phyloP scores from a whole-genome alignment of 2,329 filamentous ascomycete species.

The Sclerotinia glacialis region DNA sequence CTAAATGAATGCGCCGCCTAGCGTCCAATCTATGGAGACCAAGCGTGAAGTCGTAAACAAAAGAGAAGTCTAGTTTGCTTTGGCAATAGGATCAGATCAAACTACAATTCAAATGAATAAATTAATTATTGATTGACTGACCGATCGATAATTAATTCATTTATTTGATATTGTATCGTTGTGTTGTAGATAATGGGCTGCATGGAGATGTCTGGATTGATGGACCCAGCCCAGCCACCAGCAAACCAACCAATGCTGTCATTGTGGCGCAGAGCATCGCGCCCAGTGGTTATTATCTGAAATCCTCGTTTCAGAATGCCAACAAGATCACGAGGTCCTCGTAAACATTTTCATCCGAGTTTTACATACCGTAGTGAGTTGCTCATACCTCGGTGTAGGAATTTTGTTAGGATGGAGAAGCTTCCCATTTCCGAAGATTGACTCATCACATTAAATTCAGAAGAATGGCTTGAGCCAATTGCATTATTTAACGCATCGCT shows the following conservation, averaged over 20 bases:
- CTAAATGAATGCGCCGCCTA: constrained; percentile 26
- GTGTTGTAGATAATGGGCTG: not conserved
- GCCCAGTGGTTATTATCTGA: not conserved
- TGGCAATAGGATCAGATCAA: not conserved
- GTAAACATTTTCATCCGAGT: not conserved
- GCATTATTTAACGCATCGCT: not conserved
- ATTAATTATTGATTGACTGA: not conserved
- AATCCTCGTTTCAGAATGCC: constrained; percentile 8
- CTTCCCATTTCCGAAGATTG: not conserved
- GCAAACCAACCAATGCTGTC: constrained; percentile 10
- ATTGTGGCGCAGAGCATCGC: constrained; percentile 15
- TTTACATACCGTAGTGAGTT: not conserved
- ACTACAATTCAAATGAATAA: not conserved
- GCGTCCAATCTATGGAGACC: constrained; percentile 20
- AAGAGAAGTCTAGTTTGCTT: not conserved
- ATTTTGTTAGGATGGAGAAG: not conserved
- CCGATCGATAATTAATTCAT: not conserved
- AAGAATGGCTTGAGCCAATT: not conserved
- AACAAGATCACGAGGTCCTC: not conserved
- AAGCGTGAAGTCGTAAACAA: not conserved
- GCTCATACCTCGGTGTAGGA: not conserved
- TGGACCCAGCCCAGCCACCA: constrained; percentile 5
- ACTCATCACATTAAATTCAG: not conserved
- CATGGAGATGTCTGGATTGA: not conserved
- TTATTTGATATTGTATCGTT: constrained; percentile 1